Evolutionary conservation across 306 rosid species (phyloP).

Genomic region (Erythrophleum fordii): DNA sequence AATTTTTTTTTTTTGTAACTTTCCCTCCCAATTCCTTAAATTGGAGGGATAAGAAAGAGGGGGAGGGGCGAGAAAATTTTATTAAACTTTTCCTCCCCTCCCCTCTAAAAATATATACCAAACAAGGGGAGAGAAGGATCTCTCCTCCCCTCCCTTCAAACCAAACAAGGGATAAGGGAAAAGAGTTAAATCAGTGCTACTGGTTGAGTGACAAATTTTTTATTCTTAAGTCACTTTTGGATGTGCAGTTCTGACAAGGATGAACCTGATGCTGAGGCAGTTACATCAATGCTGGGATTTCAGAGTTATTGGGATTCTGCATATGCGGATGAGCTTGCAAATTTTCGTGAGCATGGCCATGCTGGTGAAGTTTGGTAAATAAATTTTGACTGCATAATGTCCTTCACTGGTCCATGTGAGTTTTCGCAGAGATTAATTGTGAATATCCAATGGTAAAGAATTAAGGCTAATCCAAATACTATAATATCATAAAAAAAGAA

Average conservation of each 20-base stretch:
- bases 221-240: constrained; percentile 20
- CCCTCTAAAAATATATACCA: no score
- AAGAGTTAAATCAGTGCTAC: neutral
- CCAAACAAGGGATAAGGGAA: neutral
- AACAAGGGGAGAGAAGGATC: no score
- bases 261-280: constrained; percentile 88
- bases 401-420: constrained; percentile 8
- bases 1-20: no score
- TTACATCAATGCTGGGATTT: constrained; percentile 83
- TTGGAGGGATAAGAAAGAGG: no score
- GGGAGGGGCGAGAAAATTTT: no score
- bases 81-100: no score
- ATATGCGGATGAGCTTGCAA: constrained; percentile 80
- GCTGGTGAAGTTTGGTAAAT: constrained; percentile 94
- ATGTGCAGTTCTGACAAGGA: constrained; percentile 94
- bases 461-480: neutral
- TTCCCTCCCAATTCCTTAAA: no score
- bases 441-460: constrained; percentile 2
- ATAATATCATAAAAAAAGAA: neutral
- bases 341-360: constrained; percentile 94
- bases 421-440: constrained; percentile 5
- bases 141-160: no score
- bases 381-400: constrained; percentile 9
- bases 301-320: constrained; percentile 97
- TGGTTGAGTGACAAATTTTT: constrained; percentile 28